A percentile compares a stretch with the other conserved stretches of the same genome.
Evolutionary conservation across 2,329 filamentous ascomycete genomes (phyloP).

Genomic region (Parascedosporium putredinis): DNA sequence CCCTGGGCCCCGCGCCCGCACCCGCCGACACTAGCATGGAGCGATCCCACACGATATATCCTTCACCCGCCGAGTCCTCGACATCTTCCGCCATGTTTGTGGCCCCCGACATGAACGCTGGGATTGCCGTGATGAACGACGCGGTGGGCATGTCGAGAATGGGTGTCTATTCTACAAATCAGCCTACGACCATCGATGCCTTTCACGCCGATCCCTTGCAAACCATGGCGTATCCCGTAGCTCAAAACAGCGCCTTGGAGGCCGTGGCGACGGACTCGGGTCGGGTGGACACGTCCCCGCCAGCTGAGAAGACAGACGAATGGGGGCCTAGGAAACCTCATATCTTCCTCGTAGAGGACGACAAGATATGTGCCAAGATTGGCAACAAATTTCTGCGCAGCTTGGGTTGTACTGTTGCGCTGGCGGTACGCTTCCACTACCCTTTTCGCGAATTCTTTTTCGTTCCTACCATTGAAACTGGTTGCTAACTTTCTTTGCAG

Average conservation of each 20-base stretch:
- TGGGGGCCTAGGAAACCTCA: constrained; percentile 59
- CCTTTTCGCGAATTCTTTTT: not conserved
- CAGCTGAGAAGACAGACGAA: constrained; percentile 27
- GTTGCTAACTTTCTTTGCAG: constrained; percentile 13
- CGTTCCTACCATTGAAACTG: too few relatives aligned
- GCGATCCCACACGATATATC: constrained; percentile 4
- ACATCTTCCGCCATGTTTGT: constrained; percentile 46
- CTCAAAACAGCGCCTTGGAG: constrained; percentile 16
- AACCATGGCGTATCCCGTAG: constrained; percentile 75
- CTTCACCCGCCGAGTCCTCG: constrained; percentile 4
- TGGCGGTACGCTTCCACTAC: constrained; percentile 48
- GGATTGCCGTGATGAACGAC: constrained; percentile 39
- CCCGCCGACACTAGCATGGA: not conserved
- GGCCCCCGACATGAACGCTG: constrained; percentile 19
- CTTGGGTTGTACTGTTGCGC: constrained; percentile 57
- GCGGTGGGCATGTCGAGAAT: constrained; percentile 45
- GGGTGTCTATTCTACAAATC: constrained; percentile 83
- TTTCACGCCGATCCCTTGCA: constrained; percentile 91
- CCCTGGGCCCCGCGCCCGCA: not conserved
- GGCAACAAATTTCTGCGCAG: constrained; percentile 57
- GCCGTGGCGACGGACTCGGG: not conserved
- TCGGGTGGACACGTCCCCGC: constrained; percentile 30
- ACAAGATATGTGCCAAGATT: constrained; percentile 56
- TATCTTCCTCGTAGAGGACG: constrained; percentile 84
- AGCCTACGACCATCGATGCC: constrained; percentile 85